Percentiles rank a stretch among this genome's conserved stretches.
Conservation (phyloP, 116 monocot genomes). For the Trichopus zeylanicus region DNA sequence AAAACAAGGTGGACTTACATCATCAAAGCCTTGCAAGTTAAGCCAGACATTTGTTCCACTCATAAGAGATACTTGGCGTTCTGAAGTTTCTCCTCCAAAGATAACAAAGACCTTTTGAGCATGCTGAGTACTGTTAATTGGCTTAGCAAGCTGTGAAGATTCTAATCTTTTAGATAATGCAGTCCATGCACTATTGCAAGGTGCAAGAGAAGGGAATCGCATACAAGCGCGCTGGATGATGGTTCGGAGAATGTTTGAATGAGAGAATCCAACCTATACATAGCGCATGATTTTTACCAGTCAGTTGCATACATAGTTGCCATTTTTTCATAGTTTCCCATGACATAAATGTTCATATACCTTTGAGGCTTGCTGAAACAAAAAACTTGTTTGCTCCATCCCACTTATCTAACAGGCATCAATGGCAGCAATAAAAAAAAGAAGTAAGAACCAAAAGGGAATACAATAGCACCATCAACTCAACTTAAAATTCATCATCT, state of each 20-base stretch:
- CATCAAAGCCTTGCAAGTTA: conserved; percentile 76
- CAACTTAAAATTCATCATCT: not conserved
- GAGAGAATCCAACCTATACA: conserved; percentile 90
- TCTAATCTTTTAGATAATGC: conserved; percentile 32
- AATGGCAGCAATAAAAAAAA: conserved; percentile 5
- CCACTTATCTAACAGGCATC: conserved; percentile 70
- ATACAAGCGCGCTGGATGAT: conserved; percentile 68
- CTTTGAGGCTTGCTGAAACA: conserved; percentile 98
- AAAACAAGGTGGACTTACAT: conserved; percentile 44
- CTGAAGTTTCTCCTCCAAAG: conserved; percentile 93
- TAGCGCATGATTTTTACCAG: not conserved
- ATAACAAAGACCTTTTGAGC: conserved; percentile 77
- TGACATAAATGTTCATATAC: conserved; percentile 9
- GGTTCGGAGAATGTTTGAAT: conserved; percentile 75
- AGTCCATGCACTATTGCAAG: conserved; percentile 33
- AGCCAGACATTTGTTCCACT: conserved; percentile 98
- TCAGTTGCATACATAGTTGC: not conserved
- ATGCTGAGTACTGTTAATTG: conserved; percentile 1
- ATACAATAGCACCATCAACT: not conserved
- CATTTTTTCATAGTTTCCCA: not conserved
- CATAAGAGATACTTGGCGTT: conserved; percentile 98
- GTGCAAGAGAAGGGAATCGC: conserved; percentile 55
- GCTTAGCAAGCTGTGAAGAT: conserved; percentile 15
- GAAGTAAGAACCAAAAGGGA: not conserved
- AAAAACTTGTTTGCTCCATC: conserved; percentile 96